Conservation (phyloP, 805 yeast genomes). For the Metschnikowia baotianmanensis region DNA sequence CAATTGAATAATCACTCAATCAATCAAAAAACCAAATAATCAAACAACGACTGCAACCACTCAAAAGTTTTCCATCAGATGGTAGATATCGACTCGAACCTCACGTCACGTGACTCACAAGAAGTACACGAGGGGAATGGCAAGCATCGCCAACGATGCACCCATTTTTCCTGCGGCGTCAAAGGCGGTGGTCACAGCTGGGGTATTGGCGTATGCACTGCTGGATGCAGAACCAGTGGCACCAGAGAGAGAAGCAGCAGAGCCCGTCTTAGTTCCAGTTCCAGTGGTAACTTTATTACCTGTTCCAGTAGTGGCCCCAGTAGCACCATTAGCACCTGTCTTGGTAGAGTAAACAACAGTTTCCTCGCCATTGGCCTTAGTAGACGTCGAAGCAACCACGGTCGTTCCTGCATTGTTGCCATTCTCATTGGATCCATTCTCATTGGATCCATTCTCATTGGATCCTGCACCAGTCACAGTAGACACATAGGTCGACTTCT, state of each 20-base stretch:
- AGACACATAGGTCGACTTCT: no score
- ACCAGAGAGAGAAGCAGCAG: background rate
- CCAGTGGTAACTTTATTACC: background rate
- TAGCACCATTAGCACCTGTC: background rate
- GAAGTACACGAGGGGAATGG: conserved; percentile 37
- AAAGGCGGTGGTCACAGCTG: conserved; percentile 15
- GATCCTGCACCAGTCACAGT: no score
- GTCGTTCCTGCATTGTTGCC: no score
- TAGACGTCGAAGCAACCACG: background rate
- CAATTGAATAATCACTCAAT: no score
- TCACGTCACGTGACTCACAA: conserved; percentile 25
- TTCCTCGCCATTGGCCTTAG: no score
- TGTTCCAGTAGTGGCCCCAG: background rate
- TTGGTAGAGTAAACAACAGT: no score
- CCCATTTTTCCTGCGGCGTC: conserved; percentile 22
- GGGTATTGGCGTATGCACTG: background rate
- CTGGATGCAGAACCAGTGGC: background rate
- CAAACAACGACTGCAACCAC: no score
- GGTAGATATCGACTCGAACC: no score
- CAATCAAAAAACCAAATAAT: no score
- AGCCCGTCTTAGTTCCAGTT: background rate
- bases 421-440: no score
- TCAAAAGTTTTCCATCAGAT: no score
- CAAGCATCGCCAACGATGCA: conserved; percentile 29
- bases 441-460: no score